Conservation (phyloP, 441 rosid species). For the Erysimum cheiri region DNA sequence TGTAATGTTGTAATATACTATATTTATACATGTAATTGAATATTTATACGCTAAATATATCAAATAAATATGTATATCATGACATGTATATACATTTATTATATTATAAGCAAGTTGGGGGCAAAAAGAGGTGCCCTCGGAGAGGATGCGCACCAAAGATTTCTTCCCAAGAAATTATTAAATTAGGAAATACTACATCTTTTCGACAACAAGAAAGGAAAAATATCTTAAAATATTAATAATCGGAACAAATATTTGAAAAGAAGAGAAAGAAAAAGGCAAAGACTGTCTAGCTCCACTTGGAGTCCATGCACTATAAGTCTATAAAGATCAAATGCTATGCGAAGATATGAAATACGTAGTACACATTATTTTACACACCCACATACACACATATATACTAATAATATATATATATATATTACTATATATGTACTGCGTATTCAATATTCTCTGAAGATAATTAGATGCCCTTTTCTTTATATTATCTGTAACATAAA, state of each 20-base stretch:
- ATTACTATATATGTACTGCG: neutral
- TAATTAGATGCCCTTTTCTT: constrained; percentile 40
- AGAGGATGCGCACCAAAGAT: constrained; percentile 44
- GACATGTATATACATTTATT: neutral
- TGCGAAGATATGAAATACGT: constrained; percentile 27
- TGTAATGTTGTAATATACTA: neutral
- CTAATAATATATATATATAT: neutral
- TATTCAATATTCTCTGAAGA: constrained; percentile 25
- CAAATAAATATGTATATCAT: neutral
- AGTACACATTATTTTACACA: constrained; percentile 23
- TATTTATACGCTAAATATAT: neutral
- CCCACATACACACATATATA: neutral
- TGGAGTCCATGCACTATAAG: constrained; percentile 27
- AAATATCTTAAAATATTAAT: neutral
- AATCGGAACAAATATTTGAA: constrained; percentile 19
- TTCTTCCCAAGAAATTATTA: constrained; percentile 16
- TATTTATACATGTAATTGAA: neutral
- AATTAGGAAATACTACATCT: too few species aligned
- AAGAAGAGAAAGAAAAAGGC: constrained; percentile 38
- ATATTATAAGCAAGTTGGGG: constrained; percentile 33
- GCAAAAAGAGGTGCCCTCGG: constrained; percentile 37
- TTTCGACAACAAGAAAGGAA: too few species aligned
- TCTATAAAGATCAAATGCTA: constrained; percentile 33
- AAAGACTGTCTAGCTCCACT: constrained; percentile 44
- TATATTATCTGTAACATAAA: constrained; percentile 35